These are phyloP conservation scores for Saturnispora dispora DNA, from an alignment of 805 yeast genomes.

Conservation along the genomic window DNA sequence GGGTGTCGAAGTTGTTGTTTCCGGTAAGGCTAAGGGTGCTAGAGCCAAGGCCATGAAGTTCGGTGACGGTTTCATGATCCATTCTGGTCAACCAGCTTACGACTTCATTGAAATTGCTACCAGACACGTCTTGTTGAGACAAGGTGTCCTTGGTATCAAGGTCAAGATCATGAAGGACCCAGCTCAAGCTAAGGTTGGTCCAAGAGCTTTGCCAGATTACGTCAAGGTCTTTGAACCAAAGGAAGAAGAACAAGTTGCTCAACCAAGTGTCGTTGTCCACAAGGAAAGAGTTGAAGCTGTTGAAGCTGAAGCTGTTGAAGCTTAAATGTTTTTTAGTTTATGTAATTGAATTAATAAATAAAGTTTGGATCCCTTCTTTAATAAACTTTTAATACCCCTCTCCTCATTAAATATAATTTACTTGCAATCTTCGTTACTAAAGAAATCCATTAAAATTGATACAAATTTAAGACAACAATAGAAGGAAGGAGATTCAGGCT, in stretches of 20 bases:
- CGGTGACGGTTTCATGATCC: constrained; percentile 99
- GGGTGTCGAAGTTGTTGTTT: constrained; percentile 99
- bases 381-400: background rate
- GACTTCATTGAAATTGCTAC: constrained; percentile 98
- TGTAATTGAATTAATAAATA: background rate
- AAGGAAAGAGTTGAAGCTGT: constrained; percentile 31
- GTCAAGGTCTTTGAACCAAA: constrained; percentile 89
- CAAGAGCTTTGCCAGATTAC: constrained; percentile 90
- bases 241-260: constrained; percentile 77
- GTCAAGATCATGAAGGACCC: constrained; percentile 99
- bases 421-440: background rate
- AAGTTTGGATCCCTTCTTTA: background rate
- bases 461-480: background rate
- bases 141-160: constrained; percentile 99
- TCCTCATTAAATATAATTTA: background rate
- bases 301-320: constrained; percentile 26
- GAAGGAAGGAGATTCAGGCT: background rate
- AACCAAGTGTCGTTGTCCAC: constrained; percentile 79
- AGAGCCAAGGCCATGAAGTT: constrained; percentile 99
- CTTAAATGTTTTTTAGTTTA: constrained; percentile 11
- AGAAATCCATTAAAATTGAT: background rate
- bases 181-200: constrained; percentile 74
- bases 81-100: constrained; percentile 99
- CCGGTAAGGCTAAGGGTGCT: constrained; percentile 99
- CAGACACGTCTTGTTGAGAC: constrained; percentile 99